A percentile compares a stretch with the other conserved stretches of the same genome.
Conservation (phyloP, 2,329 filamentous ascomycete genomes). For the Phoma sp. region DNA sequence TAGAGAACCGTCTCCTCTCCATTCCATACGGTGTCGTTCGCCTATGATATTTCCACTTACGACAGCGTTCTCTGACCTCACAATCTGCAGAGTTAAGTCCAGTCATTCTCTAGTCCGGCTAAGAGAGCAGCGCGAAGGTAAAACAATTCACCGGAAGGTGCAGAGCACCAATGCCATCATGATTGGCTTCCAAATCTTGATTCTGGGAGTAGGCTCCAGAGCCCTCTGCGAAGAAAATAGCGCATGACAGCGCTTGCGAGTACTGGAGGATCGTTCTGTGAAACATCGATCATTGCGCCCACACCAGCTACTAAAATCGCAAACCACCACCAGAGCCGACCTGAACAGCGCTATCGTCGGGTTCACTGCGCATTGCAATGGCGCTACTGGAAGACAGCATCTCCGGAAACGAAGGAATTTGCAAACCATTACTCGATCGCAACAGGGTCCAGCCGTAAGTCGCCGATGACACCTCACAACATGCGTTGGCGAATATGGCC, state of each 20-base stretch:
- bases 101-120: neutral
- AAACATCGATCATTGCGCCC: neutral
- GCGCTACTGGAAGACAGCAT: slow-evolving; percentile 19
- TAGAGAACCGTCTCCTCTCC: too few species aligned
- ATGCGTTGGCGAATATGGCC: slow-evolving; percentile 1
- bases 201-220: too few species aligned
- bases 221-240: neutral
- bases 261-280: slow-evolving; percentile 11
- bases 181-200: neutral
- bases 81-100: too few species aligned
- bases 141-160: neutral
- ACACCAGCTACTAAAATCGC: slow-evolving; percentile 6
- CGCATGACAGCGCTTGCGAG: slow-evolving; percentile 4
- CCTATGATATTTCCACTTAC: too few species aligned
- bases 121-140: neutral
- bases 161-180: neutral
- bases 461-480: slow-evolving; percentile 12
- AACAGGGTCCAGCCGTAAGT: slow-evolving; percentile 26
- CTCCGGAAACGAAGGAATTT: slow-evolving; percentile 21
- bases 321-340: slow-evolving; percentile 9
- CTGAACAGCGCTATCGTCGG: slow-evolving; percentile 11
- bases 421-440: slow-evolving; percentile 47
- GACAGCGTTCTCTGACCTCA: too few species aligned
- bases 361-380: slow-evolving; percentile 6
- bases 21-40: too few species aligned